Evolutionary conservation across 495 filamentous ascomycete genomes (phyloP), one percentile per base, ranked within the genome.

Genomic region (Pseudotulostoma volvatum): DNA sequence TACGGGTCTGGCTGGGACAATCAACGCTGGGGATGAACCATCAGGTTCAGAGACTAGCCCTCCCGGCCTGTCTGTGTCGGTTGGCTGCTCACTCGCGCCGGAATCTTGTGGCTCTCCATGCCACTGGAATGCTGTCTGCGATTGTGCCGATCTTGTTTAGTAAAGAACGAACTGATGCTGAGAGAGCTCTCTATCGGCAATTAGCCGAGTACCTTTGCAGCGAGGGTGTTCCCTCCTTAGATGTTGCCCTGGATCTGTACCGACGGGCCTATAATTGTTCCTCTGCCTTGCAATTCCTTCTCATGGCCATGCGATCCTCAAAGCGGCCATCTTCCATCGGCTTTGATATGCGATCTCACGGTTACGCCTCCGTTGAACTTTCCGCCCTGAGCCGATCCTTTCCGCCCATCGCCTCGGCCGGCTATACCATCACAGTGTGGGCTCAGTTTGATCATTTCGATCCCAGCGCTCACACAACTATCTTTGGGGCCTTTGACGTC

Each of bases 401-500:
- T 48, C 90, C 92, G 4, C 79, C 81, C 9, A 63, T 68, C 21
- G 68, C 73, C 13, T 75, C 79, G 11, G 72, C 74, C 17, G 90
- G 90, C 11, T 97, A 94, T 59, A 93, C 85, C 1, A 76, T 96
- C 42, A 69, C 81, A 31, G 73, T 79, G 3, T 97, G 90, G 90
- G 69, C 93, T 14, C 74, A 77, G 31, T 74, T 96, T 37, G 83
- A 94, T 49, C 65, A 73, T 33, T 96, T 90, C 58, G 90, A 97
- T 53, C 52, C 68, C 1, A 74, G 69, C 20, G 78, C 80, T 9
- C 92, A 96, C 56, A 95, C 90, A 1, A 97, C 90, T 2, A 66
- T 97, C 4, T 97, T 97, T 57, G 90, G 90, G 3, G 84, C 87
- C 8, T 96, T 93, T 55, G 90, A 97, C 60, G 66, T 79, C 0